Evolutionary conservation across 2,329 filamentous ascomycete genomes (phyloP).

Genomic region (Aspergillus udagawae): DNA sequence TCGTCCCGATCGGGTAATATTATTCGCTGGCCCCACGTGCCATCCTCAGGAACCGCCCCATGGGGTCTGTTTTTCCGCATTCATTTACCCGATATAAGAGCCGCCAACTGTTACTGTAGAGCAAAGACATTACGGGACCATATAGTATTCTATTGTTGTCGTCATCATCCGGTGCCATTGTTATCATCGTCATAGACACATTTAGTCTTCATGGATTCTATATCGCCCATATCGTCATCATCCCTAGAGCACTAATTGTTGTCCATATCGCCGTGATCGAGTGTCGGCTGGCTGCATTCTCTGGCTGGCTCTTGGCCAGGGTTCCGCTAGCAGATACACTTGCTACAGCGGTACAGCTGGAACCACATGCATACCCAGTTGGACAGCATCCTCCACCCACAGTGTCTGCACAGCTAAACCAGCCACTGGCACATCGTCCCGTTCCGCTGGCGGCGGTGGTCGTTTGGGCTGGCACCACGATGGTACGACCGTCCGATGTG

Average conservation of each 20-base stretch:
- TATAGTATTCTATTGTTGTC: conserved; percentile 1
- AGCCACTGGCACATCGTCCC: conserved; percentile 68
- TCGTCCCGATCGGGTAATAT: conserved; percentile 9
- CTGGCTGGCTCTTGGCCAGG: conserved; percentile 36
- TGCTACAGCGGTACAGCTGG: conserved; percentile 61
- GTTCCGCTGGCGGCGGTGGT: conserved; percentile 32
- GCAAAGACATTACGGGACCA: neutral
- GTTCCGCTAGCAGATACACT: conserved; percentile 53
- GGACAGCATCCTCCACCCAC: conserved; percentile 80
- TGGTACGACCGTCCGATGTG: conserved; percentile 60
- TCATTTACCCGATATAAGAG: neutral
- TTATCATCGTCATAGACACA: neutral
- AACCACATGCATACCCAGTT: conserved; percentile 68
- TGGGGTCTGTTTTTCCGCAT: conserved; percentile 1
- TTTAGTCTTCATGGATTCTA: neutral
- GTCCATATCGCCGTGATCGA: conserved; percentile 3
- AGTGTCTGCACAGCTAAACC: conserved; percentile 67
- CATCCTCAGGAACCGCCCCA: conserved; percentile 2
- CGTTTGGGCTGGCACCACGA: conserved; percentile 59
- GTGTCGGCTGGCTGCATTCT: conserved; percentile 12
- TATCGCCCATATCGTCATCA: conserved; percentile 9
- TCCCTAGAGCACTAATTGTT: conserved; percentile 6
- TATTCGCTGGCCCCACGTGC: conserved; percentile 3
- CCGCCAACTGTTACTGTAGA: no score
- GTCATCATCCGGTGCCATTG: neutral